Conservation (phyloP, 106 monocot species). For the Dactylorhiza incarnata region DNA sequence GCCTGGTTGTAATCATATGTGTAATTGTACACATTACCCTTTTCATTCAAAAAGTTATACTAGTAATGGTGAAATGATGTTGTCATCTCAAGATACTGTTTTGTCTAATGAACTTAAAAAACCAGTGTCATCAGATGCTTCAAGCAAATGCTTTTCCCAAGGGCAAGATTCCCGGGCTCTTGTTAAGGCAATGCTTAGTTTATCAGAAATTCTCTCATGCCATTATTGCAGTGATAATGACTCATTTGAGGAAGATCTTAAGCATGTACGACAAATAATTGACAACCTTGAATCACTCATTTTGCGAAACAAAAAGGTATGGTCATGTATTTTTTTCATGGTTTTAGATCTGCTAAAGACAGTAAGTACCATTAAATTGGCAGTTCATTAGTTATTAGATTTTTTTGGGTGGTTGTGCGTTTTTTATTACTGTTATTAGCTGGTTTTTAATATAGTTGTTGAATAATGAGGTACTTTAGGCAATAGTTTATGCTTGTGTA, state of each 20-base stretch:
- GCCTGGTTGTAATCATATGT: background rate
- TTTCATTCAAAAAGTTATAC: slow-evolving; percentile 6
- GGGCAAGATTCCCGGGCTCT: slow-evolving; percentile 13
- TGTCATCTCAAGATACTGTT: background rate
- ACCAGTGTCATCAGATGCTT: background rate
- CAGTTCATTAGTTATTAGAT: background rate
- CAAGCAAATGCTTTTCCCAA: slow-evolving; percentile 3
- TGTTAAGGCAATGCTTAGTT: slow-evolving; percentile 33
- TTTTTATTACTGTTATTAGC: background rate
- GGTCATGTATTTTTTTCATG: background rate
- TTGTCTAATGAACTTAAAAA: slow-evolving; percentile 2
- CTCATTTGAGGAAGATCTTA: background rate
- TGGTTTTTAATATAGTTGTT: background rate
- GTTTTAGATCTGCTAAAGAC: background rate
- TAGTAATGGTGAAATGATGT: slow-evolving; percentile 4
- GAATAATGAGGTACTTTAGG: background rate
- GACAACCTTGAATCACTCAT: slow-evolving; percentile 9
- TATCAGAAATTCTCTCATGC: slow-evolving; percentile 2
- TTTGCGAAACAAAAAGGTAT: background rate
- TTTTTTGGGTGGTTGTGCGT: background rate
- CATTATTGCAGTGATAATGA: background rate
- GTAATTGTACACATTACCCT: background rate
- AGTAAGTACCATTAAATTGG: background rate
- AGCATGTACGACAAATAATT: background rate
- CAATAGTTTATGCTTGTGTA: background rate